These are phyloP conservation scores for Pythium myriotylum DNA, from an alignment of 352 stramenopile genomes.

Conservation along the genomic window DNA sequence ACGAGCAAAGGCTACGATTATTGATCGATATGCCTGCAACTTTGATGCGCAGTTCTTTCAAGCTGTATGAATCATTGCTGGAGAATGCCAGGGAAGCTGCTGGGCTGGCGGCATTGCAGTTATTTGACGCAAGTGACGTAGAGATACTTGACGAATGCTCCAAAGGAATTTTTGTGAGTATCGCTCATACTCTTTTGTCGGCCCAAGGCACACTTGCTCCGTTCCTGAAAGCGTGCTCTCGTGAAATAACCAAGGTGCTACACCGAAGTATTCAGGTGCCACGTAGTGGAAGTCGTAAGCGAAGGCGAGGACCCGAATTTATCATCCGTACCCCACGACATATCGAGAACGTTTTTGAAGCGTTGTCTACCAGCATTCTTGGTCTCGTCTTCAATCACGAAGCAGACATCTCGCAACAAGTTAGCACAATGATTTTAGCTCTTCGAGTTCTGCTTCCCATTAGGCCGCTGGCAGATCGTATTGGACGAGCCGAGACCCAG, in stretches of 20 bases:
- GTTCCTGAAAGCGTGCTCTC: constrained; percentile 3
- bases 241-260: constrained; percentile 5
- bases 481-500: constrained; percentile 23
- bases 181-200: constrained; percentile 14
- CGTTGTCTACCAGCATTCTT: constrained; percentile 16
- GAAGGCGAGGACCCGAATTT: background rate
- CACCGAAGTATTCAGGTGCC: background rate
- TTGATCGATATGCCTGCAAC: background rate
- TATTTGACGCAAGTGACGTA: background rate
- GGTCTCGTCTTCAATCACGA: constrained; percentile 19
- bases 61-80: constrained; percentile 10
- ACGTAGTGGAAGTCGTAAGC: constrained; percentile 1
- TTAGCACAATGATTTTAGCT: constrained; percentile 9
- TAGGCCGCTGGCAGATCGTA: constrained; percentile 16
- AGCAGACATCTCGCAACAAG: background rate
- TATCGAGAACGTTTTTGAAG: constrained; percentile 3
- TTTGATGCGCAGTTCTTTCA: background rate
- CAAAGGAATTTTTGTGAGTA: constrained; percentile 2
- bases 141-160: background rate
- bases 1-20: constrained; percentile 6
- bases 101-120: background rate
- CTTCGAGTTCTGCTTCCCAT: constrained; percentile 28
- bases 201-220: background rate
- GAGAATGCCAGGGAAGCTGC: constrained; percentile 1
- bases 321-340: background rate